Conservation (phyloP, 2,329 filamentous ascomycete species). For the Aspergillus piperis region DNA sequence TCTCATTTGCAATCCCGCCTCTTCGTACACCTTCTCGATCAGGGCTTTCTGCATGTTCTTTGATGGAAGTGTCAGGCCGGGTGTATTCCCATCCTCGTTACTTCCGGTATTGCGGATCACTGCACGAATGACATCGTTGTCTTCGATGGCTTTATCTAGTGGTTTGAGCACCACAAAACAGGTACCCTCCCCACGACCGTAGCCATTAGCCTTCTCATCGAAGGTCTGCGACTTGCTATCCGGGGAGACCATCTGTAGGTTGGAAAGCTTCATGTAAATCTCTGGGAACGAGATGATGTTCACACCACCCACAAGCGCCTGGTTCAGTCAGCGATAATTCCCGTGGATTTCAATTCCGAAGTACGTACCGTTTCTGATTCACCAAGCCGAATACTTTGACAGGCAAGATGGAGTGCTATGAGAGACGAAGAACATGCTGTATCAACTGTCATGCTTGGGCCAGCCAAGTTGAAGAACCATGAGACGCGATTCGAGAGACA, state of each 20-base stretch:
- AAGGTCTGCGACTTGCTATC: slow-evolving; percentile 11
- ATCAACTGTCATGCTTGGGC: slow-evolving; percentile 16
- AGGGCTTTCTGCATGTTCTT: slow-evolving; percentile 7
- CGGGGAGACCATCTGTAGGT: not conserved
- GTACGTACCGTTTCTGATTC: not conserved
- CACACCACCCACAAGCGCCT: not conserved
- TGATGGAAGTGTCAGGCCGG: slow-evolving; percentile 9
- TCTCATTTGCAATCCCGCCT: not conserved
- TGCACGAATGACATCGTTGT: slow-evolving; percentile 11
- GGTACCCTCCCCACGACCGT: slow-evolving; percentile 12
- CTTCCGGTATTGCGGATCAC: slow-evolving; percentile 11
- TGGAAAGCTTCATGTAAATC: not conserved
- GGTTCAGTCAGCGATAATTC: not conserved
- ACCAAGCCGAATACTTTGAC: slow-evolving; percentile 11
- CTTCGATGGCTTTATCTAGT: not conserved
- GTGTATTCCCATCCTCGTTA: slow-evolving; percentile 23
- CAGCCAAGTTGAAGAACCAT: slow-evolving; percentile 21
- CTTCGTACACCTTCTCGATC: slow-evolving; percentile 11
- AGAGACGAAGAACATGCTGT: slow-evolving; percentile 18
- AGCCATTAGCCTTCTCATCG: slow-evolving; percentile 13
- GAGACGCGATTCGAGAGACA: slow-evolving; percentile 15
- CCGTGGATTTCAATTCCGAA: too few species aligned
- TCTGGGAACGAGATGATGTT: not conserved
- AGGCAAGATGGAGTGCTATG: slow-evolving; percentile 16
- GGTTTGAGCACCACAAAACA: slow-evolving; percentile 11